Evolutionary conservation across 345 rosid genomes (phyloP).

Genomic region (Brassica incana): DNA sequence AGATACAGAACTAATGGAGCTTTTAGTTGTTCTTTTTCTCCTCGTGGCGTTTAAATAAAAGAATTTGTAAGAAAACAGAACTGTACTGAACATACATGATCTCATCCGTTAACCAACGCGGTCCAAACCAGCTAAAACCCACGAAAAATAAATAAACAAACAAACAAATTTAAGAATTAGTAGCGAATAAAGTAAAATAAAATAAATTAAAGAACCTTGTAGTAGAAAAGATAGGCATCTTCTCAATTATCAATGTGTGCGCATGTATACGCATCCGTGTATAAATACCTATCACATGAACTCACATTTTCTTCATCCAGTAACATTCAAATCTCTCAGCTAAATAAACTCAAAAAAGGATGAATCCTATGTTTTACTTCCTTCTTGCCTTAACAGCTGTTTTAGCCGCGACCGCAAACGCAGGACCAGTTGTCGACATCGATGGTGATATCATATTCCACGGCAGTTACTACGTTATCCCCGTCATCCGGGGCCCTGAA

Average conservation of each 20-base stretch:
- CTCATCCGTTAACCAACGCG: not conserved
- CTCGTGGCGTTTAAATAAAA: too few relatives aligned
- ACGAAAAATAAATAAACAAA: not conserved
- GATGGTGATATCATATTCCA: not conserved
- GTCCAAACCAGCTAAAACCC: not conserved
- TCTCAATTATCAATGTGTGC: too few relatives aligned
- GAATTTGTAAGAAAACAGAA: not conserved
- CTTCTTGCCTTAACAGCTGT: not conserved
- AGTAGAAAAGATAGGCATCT: too few relatives aligned
- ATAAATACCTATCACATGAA: not conserved
- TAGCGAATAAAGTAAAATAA: too few relatives aligned
- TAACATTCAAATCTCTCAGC: not conserved
- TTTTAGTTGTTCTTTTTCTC: too few relatives aligned
- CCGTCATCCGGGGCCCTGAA: too few relatives aligned
- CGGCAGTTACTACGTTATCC: too few relatives aligned
- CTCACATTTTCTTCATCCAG: not conserved
- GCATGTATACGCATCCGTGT: too few relatives aligned
- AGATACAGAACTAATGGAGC: too few relatives aligned
- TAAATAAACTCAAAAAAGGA: not conserved
- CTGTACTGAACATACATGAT: not conserved
- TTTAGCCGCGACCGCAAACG: not conserved
- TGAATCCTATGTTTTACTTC: constrained; percentile 19
- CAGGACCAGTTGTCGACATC: not conserved
- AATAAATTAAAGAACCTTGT: too few relatives aligned
- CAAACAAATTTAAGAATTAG: not conserved